These are phyloP conservation scores for Amanita molliuscula DNA, from an alignment of 768 basidiomycete species.

Conservation along the genomic window DNA sequence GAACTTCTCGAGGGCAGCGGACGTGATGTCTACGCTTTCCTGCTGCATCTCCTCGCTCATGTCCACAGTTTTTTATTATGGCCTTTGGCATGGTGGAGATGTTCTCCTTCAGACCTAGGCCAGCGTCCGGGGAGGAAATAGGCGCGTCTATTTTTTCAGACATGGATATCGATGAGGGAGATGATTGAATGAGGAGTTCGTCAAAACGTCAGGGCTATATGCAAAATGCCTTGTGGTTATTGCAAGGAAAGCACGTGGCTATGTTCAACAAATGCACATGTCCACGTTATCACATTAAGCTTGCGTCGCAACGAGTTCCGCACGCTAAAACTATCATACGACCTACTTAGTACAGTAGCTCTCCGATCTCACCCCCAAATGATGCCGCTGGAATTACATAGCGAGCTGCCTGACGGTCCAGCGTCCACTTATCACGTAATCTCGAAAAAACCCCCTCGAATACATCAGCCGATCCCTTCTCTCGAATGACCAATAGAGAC, in stretches of 20 bases:
- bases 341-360: not conserved
- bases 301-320: too few species aligned
- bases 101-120: conserved; percentile 25
- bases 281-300: not conserved
- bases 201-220: conserved; percentile 4
- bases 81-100: conserved; percentile 54
- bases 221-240: conserved; percentile 11
- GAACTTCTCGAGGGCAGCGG: conserved; percentile 79
- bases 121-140: conserved; percentile 43
- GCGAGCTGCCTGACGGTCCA: conserved; percentile 26
- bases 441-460: conserved; percentile 68
- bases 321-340: not conserved
- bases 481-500: conserved; percentile 59
- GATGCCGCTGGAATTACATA: conserved; percentile 1
- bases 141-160: conserved; percentile 50
- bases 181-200: conserved; percentile 3
- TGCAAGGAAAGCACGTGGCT: conserved; percentile 7
- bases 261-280: not conserved
- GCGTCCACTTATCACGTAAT: conserved; percentile 60
- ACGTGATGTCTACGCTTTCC: conserved; percentile 83
- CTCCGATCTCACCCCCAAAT: conserved; percentile 1
- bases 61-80: conserved; percentile 93
- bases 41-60: conserved; percentile 97
- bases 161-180: conserved; percentile 22
- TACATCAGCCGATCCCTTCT: conserved; percentile 78